Base-by-base conservation (phyloP, 176 grass and related monocot species). In the Cymbopogon citratus region DNA sequence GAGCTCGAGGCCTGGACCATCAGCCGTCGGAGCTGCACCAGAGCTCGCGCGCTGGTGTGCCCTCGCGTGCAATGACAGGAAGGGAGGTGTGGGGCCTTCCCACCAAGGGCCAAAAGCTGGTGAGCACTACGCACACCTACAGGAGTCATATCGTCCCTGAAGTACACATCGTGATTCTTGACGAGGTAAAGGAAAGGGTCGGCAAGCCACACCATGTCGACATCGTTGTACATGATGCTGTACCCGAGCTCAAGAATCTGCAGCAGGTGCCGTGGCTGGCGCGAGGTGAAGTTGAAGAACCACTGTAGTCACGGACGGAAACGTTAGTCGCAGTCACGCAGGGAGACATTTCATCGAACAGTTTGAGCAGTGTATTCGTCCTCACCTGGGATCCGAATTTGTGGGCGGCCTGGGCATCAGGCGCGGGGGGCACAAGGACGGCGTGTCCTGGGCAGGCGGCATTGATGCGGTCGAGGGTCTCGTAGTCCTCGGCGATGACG, bases 281-380 rank as follows among this genome's bases (percentile, higher is more conserved):
- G 86, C 6, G 90, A 94, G 51, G 95, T 98, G 79, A 98, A 98
- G 84, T 94, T 98, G 75, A 98, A 98, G 90, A 98, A 94, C 1
- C 95, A 92, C 95, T 98, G 78, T 62, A 66, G n/a, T 15, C 31
- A 79, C 31, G 63, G 59, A 27, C 80, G 82, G 12, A 73, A 56
- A 2, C 6, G 15, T 28, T n/a, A 62, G 39, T n/a, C 26, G 11
- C 1, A 18, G n/a, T 84, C 12, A 88, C 12, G 3, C 60, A 25
- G 5, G 19, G 28, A 19, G 63, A 1, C 83, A 82, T 69, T 81
- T 79, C 79, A 57, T 82, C 86, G 21, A 89, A 63, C 82, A 88
- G 38, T 54, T 49, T 25, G 31, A 35, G 35, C 75, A 16, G 16
- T 14, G 4, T 71, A 76, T 36, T 51, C 57, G 2, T 63, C 49